Base-by-base conservation (phyloP, 305 asterid species). In the Fraxinus floribunda region DNA sequence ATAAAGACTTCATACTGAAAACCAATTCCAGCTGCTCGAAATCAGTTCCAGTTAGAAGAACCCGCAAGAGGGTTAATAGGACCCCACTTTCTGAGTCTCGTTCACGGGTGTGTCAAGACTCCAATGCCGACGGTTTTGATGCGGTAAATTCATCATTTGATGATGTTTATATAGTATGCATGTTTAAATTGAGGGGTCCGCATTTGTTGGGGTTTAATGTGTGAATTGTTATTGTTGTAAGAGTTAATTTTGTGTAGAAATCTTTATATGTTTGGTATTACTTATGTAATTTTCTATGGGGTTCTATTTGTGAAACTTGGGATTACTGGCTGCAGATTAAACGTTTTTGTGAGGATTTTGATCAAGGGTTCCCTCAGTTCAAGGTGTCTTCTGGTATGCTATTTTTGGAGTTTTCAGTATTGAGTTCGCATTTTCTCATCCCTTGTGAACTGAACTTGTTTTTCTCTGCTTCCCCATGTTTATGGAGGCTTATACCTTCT, bases 371-470 rank as follows among this genome's bases (percentile, higher is more conserved):
- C 81, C 70, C 86, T 44, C 93, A 92, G 87, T 85, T 88, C 97
- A 91, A 92, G 94, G 94, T 90, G 92, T 89, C 97, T 89, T 78
- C 89, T 91, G 98, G 99, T 95, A 95, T 86, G 97, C 97, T 82
- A 82, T 83, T 86, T 82, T 79, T 78, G 24, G 70, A 46, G 79
- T 36, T 84, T 77, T 41, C 73, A 71, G 49, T 52, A 73, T 66
- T 7, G 76, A 64, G 46, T 38, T 79, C 80, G 22, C 75, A 80
- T 77, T 82, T 81, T 39, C 29, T 79, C 36, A 8, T 16, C 35
- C 41, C 57, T 0, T 26, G 75, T 52, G 60, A 29, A 24, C 46
- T 4, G n/a, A 78, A 73, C 80, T 52, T 76, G 66, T 66, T 83
- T 73, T 81, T 76, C 79, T 80, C 52, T 52, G 29, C 73, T 83